These are phyloP conservation scores for Leccinum arenicola DNA, from an alignment of 768 basidiomycete species.

Conservation along the genomic window DNA sequence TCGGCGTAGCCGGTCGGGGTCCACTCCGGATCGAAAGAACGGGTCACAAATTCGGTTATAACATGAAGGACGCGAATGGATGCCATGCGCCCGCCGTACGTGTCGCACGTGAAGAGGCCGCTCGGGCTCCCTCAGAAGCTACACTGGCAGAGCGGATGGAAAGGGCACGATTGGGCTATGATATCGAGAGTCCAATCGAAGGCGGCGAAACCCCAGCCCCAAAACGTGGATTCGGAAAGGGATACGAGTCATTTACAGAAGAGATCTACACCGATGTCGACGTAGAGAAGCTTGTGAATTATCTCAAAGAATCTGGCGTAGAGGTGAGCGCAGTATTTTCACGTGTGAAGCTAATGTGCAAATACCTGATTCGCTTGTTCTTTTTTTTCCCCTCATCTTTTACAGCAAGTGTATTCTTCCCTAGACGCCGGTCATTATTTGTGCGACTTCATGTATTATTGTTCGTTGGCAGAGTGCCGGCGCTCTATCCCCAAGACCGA, in stretches of 20 bases:
- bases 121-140: conserved; percentile 18
- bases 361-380: conserved; percentile 4
- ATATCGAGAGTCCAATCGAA: conserved; percentile 25
- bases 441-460: conserved; percentile 76
- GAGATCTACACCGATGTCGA: conserved; percentile 37
- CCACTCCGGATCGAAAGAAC: conserved; percentile 60
- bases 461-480: conserved; percentile 67
- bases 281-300: conserved; percentile 35
- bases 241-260: conserved; percentile 35
- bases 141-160: conserved; percentile 29
- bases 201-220: conserved; percentile 30
- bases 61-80: conserved; percentile 62
- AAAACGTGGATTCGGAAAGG: conserved; percentile 35
- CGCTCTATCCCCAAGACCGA: conserved; percentile 35
- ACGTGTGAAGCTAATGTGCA: not conserved
- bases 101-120: conserved; percentile 25
- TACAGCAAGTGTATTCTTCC: conserved; percentile 65
- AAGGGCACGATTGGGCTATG: conserved; percentile 29
- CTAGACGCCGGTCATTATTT: conserved; percentile 76
- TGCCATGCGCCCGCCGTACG: conserved; percentile 49
- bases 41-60: conserved; percentile 67
- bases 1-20: conserved; percentile 66
- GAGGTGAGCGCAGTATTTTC: conserved; percentile 26
- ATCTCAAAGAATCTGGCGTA: conserved; percentile 32
- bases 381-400: not conserved